Base-by-base conservation (phyloP, 2,329 filamentous ascomycete species). In the Trematosphaeria pertusa region DNA sequence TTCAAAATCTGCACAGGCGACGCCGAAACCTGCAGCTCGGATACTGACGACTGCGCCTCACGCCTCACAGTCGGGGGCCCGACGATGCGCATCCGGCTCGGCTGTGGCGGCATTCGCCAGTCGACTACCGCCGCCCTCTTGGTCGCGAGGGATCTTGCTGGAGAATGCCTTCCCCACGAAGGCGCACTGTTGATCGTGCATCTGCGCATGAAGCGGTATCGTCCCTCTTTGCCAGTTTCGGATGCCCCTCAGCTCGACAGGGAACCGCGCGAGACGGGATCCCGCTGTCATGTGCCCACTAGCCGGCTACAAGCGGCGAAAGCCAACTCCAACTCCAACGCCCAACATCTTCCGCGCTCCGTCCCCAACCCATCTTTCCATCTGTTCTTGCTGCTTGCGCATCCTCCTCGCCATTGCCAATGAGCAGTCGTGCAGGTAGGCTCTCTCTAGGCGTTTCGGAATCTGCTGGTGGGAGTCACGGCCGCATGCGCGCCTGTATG, bases 231-330 rank as follows among this genome's bases (percentile, higher is more conserved):
- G 30, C 52, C 57, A 40, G 46, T 56, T 43, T 46, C 42, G 22
- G 45, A 39, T 15, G 30, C 24, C 35, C 41, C 43, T 70, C 68
- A 71, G 68, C 68, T 71, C 39, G 59, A 62, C 66, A 65, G 49
- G 67, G 64, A 51, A 48, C 37, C 20, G 35, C 24, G 37, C 46
- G 45, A 44, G 48, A 47, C 45, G 35, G 53, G 37, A 51, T 50
- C 31, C 34, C 37, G 46, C 35, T 20, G 43, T 52, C 50, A 49
- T 15, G 44, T 52, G 53, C 37, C 33, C 42, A 36, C 41, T 38
- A 19, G 22, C 37, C 17, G 55, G 52, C 43, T 35, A 35, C 44
- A 50, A 54, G 37, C 52, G 49, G 46, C 40, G 43, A 33, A 15
- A 24, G 12, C 30, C 54, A 56, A 44, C 52, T 51, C 56, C 62